Conservation (phyloP, 2,329 filamentous ascomycete genomes). For the Pseudocercospora eumusae region DNA sequence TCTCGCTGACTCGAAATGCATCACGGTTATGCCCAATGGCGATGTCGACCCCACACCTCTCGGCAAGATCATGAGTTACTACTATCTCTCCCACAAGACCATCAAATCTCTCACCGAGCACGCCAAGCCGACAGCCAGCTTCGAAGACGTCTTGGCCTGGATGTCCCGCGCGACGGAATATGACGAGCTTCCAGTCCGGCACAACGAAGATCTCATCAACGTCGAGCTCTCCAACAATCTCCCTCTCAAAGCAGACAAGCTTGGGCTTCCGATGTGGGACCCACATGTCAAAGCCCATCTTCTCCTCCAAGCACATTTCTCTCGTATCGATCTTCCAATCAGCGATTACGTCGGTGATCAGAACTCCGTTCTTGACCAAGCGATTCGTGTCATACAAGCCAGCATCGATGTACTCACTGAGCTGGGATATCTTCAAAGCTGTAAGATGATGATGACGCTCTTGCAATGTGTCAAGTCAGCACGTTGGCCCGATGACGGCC, state of each 20-base stretch:
- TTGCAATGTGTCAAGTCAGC: constrained; percentile 92
- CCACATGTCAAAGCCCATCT: constrained; percentile 96
- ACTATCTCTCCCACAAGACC: constrained; percentile 92
- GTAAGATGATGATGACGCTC: constrained; percentile 76
- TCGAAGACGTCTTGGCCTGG: constrained; percentile 84
- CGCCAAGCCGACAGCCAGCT: constrained; percentile 72
- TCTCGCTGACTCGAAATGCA: constrained; percentile 80
- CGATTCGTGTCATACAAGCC: constrained; percentile 94
- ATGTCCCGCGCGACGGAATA: constrained; percentile 94
- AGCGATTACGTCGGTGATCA: constrained; percentile 97
- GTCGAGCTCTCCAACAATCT: constrained; percentile 81
- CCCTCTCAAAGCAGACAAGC: constrained; percentile 63
- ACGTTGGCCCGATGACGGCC: constrained; percentile 82
- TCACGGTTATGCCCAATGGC: constrained; percentile 79
- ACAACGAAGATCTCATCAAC: constrained; percentile 98
- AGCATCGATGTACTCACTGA: constrained; percentile 92
- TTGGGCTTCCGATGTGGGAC: constrained; percentile 91
- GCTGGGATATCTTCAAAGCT: constrained; percentile 76
- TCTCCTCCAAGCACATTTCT: constrained; percentile 92
- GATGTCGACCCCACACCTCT: constrained; percentile 87
- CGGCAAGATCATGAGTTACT: constrained; percentile 99
- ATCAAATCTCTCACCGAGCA: constrained; percentile 80
- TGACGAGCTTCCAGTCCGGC: constrained; percentile 93
- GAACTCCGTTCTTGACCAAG: constrained; percentile 83
- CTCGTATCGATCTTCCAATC: constrained; percentile 87